phyloP scores from a whole-genome alignment of 2,329 filamentous ascomycete genomes.

The Coniochaeta pulveracea region DNA sequence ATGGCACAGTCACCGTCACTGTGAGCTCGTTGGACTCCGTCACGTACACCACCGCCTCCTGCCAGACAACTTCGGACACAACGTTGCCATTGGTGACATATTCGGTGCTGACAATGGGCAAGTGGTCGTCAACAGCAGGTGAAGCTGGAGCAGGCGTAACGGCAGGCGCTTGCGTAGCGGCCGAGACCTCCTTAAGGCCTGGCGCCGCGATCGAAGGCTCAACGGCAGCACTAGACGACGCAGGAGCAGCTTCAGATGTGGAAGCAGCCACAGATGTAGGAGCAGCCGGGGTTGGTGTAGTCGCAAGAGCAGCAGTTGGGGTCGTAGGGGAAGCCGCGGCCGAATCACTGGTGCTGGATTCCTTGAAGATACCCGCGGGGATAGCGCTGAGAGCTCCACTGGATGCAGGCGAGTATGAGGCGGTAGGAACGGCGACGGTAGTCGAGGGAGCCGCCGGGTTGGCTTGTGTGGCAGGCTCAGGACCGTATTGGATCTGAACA shows the following conservation, averaged over 20 bases:
- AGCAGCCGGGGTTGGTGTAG: conserved; percentile 1
- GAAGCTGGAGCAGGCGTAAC: conserved; percentile 17
- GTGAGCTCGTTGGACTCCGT: conserved; percentile 30
- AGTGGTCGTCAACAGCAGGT: conserved; percentile 9
- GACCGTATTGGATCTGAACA: conserved; percentile 29
- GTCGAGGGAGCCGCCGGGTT: conserved; percentile 9
- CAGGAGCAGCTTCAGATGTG: conserved; percentile 4
- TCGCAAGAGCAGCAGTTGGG: conserved; percentile 6
- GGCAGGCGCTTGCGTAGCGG: conserved; percentile 6
- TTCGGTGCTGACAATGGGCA: conserved; percentile 34
- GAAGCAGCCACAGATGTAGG: conserved; percentile 2
- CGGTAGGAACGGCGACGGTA: conserved; percentile 15
- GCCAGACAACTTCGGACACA: conserved; percentile 46
- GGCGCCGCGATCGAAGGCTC: conserved; percentile 6
- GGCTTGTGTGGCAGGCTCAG: conserved; percentile 12
- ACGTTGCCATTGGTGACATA: conserved; percentile 36
- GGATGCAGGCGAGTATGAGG: conserved; percentile 25
- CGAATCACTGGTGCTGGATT: neutral
- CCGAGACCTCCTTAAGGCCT: conserved; percentile 1
- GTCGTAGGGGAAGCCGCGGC: conserved; percentile 2
- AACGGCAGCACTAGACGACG: conserved; percentile 9
- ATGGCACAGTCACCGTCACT: conserved; percentile 26
- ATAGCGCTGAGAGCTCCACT: conserved; percentile 19
- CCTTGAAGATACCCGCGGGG: conserved; percentile 30
- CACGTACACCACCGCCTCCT: conserved; percentile 42